A percentile compares a stretch with the other conserved stretches of the same genome.
phyloP scores from a whole-genome alignment of 2,329 filamentous ascomycete species.

The Verruconis gallopava region DNA sequence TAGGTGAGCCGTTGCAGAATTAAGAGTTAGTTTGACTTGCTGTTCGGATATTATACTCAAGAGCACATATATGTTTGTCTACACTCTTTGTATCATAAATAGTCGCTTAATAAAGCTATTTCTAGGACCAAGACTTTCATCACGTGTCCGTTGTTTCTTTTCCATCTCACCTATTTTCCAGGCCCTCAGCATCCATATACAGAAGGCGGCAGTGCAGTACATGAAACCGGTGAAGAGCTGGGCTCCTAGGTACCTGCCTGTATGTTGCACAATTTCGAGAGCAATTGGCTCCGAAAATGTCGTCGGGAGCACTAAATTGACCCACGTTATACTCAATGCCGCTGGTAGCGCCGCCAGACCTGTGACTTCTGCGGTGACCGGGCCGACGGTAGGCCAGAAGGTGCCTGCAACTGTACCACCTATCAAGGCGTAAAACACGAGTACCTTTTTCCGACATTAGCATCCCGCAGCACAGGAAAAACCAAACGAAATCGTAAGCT shows the following conservation, averaged over 20 bases:
- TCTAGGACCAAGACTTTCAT: neutral
- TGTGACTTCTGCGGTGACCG: conserved; percentile 61
- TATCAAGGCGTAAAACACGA: conserved; percentile 58
- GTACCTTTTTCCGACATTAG: conserved; percentile 22
- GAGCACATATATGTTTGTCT: no score
- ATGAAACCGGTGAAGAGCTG: conserved; percentile 51
- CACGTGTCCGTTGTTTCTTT: neutral
- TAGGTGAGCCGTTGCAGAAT: no score
- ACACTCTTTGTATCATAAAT: neutral
- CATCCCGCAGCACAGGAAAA: no score
- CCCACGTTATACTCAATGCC: conserved; percentile 58
- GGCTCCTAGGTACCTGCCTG: conserved; percentile 42
- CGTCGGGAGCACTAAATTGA: conserved; percentile 55
- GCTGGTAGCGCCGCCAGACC: conserved; percentile 56
- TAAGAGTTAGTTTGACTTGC: no score
- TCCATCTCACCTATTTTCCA: conserved; percentile 49
- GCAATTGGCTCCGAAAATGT: conserved; percentile 49
- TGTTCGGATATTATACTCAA: no score
- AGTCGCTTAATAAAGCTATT: neutral
- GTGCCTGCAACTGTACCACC: conserved; percentile 51
- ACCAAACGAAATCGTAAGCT: no score
- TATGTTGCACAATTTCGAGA: conserved; percentile 37
- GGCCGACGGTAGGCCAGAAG: conserved; percentile 41
- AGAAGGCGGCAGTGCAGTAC: conserved; percentile 44
- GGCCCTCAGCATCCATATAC: conserved; percentile 40